phyloP scores from a whole-genome alignment of 192 early-diverging fungal genomes.

The Coemansia sp. region DNA sequence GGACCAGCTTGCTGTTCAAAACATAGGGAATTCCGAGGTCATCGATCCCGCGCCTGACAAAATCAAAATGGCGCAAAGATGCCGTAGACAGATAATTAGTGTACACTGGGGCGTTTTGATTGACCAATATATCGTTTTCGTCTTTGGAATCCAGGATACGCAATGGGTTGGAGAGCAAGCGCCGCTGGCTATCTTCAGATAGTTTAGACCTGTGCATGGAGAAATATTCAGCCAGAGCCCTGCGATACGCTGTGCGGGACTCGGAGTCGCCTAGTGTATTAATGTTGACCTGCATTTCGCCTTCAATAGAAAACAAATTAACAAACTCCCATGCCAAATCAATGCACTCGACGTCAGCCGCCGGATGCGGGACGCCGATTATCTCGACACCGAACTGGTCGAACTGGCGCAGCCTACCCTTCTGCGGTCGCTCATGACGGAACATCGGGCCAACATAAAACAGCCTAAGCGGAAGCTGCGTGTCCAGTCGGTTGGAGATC shows the following conservation, averaged over 20 bases:
- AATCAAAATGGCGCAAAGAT: conserved; percentile 52
- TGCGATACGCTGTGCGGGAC: conserved; percentile 44
- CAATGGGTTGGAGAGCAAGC: conserved; percentile 61
- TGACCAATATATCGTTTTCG: conserved; percentile 51
- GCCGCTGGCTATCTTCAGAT: conserved; percentile 54
- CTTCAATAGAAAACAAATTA: conserved; percentile 28
- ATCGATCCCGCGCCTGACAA: conserved; percentile 47
- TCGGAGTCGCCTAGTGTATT: conserved; percentile 43
- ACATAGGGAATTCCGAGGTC: conserved; percentile 55
- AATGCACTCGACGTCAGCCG: conserved; percentile 63
- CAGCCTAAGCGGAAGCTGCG: conserved; percentile 55
- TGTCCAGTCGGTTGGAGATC: conserved; percentile 50
- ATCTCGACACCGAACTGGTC: conserved; percentile 70
- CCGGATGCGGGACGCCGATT: conserved; percentile 56
- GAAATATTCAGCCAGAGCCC: conserved; percentile 56
- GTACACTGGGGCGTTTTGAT: conserved; percentile 44
- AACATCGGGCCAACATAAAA: conserved; percentile 71
- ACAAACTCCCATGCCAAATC: conserved; percentile 57
- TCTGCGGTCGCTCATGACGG: conserved; percentile 69
- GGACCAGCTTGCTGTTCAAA: conserved; percentile 57
- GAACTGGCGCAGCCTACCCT: conserved; percentile 69
- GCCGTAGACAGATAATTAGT: conserved; percentile 42
- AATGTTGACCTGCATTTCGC: conserved; percentile 22
- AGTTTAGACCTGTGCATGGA: conserved; percentile 25
- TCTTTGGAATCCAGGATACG: conserved; percentile 67